Evolutionary conservation across 2,329 filamentous ascomycete genomes (phyloP), one percentile per base, ranked within the genome.

Genomic region (Hypomyces perniciosus): DNA sequence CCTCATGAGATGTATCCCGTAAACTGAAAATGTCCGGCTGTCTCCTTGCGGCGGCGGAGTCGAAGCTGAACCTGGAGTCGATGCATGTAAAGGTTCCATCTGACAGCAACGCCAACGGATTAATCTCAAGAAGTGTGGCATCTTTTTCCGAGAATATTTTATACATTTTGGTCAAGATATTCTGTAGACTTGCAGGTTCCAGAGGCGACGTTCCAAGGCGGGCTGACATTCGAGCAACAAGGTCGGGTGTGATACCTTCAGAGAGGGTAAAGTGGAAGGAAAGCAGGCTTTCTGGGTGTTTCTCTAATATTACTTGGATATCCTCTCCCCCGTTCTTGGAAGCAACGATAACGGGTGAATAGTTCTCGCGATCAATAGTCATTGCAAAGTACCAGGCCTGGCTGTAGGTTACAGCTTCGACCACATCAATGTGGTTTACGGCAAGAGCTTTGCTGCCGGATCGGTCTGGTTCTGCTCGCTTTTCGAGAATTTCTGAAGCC

Each of bases 141-240:
- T 80, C 76, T 28, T 70, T 71, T 8, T 70, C 63, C 1, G 56
- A 55, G 53, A 81, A 81, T 2, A 79, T 63, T 0, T 37, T 51
- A 46, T 61, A 64, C 6, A 71, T 35, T 1, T 53, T 48, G 1
- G 26, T 44, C 4, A 66, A 53, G 4, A 66, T 55, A 1, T 37
- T 12, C 1, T 51, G n/a, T 4, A 70, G 52, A 6, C 55, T 57
- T 1, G 45, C 12, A 2, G 30, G 13, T 1, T 58, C 50, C 1
- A 38, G 4, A 0, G 13, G 13, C 1, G 43, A 28, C 6, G 54
- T 38, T 0, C 34, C 7, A 2, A 65, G 40, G 4, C 34, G 43
- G 6, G 28, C 20, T 1, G 50, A 48, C 12, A 62, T 59, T 4
- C 33, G 37, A 5, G 44, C 34, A 0, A 66, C n/a, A 0, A 68